These are phyloP conservation scores for Phytophthora kernoviae DNA, from an alignment of 352 stramenopile genomes.

Conservation along the genomic window DNA sequence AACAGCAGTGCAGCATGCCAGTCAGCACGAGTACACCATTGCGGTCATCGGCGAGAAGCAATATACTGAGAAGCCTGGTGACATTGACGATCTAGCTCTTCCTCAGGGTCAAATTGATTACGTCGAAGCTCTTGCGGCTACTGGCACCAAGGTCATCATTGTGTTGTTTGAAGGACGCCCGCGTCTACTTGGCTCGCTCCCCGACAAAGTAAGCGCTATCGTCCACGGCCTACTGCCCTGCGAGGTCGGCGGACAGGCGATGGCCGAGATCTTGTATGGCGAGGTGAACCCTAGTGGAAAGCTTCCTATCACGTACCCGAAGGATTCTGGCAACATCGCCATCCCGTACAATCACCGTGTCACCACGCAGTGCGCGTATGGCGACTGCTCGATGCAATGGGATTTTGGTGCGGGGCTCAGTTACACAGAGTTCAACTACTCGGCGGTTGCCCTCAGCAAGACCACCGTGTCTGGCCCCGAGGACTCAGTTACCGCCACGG, in stretches of 20 bases:
- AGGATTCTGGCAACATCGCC: constrained; percentile 54
- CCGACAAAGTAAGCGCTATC: constrained; percentile 60
- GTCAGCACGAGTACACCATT: constrained; percentile 59
- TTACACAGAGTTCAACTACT: constrained; percentile 72
- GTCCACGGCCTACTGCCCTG: constrained; percentile 76
- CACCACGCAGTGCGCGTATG: constrained; percentile 48
- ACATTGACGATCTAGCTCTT: constrained; percentile 77
- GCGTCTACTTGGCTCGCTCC: constrained; percentile 67
- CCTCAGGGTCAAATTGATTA: constrained; percentile 73
- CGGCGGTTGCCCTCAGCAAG: constrained; percentile 40
- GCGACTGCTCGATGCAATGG: constrained; percentile 60
- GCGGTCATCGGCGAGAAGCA: constrained; percentile 73
- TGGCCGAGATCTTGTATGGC: constrained; percentile 85
- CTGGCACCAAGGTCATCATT: constrained; percentile 77
- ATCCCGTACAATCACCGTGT: constrained; percentile 77
- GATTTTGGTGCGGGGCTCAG: constrained; percentile 65
- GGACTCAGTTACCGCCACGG: constrained; percentile 20
- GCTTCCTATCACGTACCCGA: constrained; percentile 85
- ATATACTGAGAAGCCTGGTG: constrained; percentile 85
- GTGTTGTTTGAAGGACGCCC: constrained; percentile 83
- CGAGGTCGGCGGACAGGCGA: constrained; percentile 73
- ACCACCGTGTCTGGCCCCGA: constrained; percentile 36
- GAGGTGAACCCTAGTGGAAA: constrained; percentile 77
- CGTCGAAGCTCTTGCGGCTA: constrained; percentile 61
- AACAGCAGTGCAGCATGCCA: constrained; percentile 48